Evolutionary conservation across 768 basidiomycete species (phyloP), one percentile per base, ranked within the genome.

Genomic region (Mycena indigotica): DNA sequence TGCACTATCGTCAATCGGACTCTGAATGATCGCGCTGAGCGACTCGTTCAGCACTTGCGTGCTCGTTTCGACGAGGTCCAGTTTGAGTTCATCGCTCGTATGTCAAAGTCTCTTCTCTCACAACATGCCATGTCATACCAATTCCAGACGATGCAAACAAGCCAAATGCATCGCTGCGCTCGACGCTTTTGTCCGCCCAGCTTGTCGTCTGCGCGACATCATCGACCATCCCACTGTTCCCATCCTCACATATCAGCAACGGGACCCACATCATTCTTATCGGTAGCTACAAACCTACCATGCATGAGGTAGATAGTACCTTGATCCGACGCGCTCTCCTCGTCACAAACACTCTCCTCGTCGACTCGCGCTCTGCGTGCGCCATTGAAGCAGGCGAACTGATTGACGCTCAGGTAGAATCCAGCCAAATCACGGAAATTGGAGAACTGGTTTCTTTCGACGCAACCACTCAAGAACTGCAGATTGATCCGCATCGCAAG

Each of bases 331-430:
- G 89, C 2, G 85, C 87, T 0, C 52, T 72, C 29, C 41, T n/a
- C n/a, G n/a, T n/a, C n/a, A n/a, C n/a, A n/a, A n/a, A n/a, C n/a
- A n/a, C 40, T 21, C 71, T 94, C 17, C 73, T 92, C 0, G 92
- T 95, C 0, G 93, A 96, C 69, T 92, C 89, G 0, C 70, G 77
- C 44, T 74, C 79, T 2, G 91, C 88, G 2, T 93, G 91, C 65
- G 60, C 76, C n/a, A 68, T 73, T 0, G 94, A 95, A 68, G 91
- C 93, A 0, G 93, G 94, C 0, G 94, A 96, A 64, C 75, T 95
- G 35, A 89, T 93, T 51, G 74, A 77, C 30, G 82, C 87, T 0
- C 67, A 69, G 0, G 46, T 85, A 8, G 57, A 56, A 0, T 62
- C 65, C 0, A 72, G 69, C 2, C 72, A 80, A 24, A 61, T 91